A percentile compares a stretch with the other conserved stretches of the same genome.
phyloP scores from a whole-genome alignment of 2,329 filamentous ascomycete species.

The Calonectria henricotiae region DNA sequence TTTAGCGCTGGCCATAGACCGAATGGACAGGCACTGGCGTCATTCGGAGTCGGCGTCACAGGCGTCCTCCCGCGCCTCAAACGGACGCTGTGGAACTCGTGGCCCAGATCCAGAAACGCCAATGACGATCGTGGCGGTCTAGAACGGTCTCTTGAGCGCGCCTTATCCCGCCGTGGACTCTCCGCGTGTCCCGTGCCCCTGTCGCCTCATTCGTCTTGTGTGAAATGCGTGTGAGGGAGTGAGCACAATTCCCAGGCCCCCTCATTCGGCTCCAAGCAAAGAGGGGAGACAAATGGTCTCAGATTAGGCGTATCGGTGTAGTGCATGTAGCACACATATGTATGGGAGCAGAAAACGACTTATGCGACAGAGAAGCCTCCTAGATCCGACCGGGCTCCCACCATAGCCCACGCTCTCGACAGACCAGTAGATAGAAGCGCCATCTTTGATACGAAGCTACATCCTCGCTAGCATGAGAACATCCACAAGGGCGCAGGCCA shows the following conservation, averaged over 20 bases:
- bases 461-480: constrained; percentile 39
- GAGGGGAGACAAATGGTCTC: not conserved
- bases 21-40: constrained; percentile 35
- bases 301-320: not conserved
- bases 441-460: constrained; percentile 37
- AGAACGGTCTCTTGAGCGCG: constrained; percentile 49
- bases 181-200: constrained; percentile 40
- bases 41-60: constrained; percentile 27
- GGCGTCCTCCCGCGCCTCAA: constrained; percentile 40
- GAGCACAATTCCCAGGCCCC: constrained; percentile 9
- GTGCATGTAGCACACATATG: constrained; percentile 19
- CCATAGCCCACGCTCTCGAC: not conserved
- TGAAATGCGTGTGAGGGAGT: constrained; percentile 13
- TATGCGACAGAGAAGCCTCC: not conserved
- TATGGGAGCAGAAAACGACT: not conserved
- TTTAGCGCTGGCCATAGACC: constrained; percentile 40
- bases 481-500: constrained; percentile 18
- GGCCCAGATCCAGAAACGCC: constrained; percentile 48
- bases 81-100: constrained; percentile 48
- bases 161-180: constrained; percentile 36
- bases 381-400: constrained; percentile 15
- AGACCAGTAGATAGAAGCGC: constrained; percentile 21
- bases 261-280: not conserved
- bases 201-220: constrained; percentile 31
- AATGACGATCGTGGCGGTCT: constrained; percentile 51